Conservation (phyloP, 1,139 yeast species). For the Debaryomyces singareniensis region DNA sequence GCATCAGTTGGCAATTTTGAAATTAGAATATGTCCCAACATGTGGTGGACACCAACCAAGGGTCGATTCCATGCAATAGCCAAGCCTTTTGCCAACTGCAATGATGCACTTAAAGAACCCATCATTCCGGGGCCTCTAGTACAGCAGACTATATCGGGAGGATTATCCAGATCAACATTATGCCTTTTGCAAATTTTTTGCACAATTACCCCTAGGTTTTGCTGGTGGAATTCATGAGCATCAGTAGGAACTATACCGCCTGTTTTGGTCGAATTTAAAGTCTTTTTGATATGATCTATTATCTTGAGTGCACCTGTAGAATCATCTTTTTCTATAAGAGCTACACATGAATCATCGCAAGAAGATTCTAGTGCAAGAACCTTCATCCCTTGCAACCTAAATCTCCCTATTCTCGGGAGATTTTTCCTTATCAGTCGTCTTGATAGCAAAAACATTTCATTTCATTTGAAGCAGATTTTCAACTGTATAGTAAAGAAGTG, state of each 20-base stretch:
- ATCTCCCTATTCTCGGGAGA: conserved; percentile 14
- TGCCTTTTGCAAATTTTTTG: conserved; percentile 21
- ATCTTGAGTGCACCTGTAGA: conserved; percentile 38
- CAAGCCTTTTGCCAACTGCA: conserved; percentile 81
- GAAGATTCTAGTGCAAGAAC: conserved; percentile 88
- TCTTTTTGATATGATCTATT: conserved; percentile 55
- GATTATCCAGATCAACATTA: conserved; percentile 15
- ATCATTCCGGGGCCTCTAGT: conserved; percentile 98
- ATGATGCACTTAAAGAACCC: conserved; percentile 78
- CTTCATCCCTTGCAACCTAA: too few species aligned
- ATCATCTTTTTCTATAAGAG: conserved; percentile 52
- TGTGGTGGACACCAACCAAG: conserved; percentile 87
- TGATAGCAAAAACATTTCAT: too few species aligned
- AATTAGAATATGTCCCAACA: conserved; percentile 84
- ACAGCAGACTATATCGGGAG: conserved; percentile 77
- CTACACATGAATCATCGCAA: conserved; percentile 92
- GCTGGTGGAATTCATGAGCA: conserved; percentile 78
- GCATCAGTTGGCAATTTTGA: conserved; percentile 45
- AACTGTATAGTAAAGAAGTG: too few species aligned
- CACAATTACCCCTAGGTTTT: conserved; percentile 30
- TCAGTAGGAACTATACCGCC: conserved; percentile 91
- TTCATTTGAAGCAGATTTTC: too few species aligned
- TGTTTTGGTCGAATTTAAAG: conserved; percentile 55
- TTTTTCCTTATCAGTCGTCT: too few species aligned
- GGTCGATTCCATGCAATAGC: conserved; percentile 74